Evolutionary conservation across 257 asterid species (phyloP).

Genomic region (Voacanga thouarsii): DNA sequence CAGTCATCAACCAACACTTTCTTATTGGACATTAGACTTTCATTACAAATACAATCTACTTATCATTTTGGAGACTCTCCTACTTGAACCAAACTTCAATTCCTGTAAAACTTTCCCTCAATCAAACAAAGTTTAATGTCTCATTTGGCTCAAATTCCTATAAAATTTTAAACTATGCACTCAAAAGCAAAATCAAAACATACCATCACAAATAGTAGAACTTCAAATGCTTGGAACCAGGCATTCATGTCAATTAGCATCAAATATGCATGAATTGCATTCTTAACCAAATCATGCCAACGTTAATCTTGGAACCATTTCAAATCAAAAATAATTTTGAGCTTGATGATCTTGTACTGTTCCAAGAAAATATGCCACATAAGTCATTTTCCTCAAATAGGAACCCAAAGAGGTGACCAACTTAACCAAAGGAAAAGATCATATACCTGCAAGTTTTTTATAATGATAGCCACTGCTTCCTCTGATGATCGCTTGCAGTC

Average conservation of each 20-base stretch:
- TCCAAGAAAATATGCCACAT: not conserved
- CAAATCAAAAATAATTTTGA: not conserved
- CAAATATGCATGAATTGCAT: not conserved
- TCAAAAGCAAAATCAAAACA: no score
- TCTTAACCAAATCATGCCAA: not conserved
- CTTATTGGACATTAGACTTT: no score
- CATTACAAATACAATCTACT: no score
- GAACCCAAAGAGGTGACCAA: not conserved
- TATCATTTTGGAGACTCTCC: no score
- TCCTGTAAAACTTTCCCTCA: not conserved
- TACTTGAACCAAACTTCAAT: no score
- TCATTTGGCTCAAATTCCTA: not conserved
- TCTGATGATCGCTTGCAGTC: constrained; percentile 94
- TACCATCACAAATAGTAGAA: no score
- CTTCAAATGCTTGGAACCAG: not conserved
- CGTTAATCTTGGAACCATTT: not conserved
- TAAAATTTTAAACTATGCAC: no score
- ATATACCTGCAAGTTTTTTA: constrained; percentile 69
- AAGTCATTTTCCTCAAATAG: not conserved
- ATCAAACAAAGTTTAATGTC: not conserved
- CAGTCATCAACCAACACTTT: no score
- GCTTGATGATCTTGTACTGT: not conserved
- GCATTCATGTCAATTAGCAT: not conserved
- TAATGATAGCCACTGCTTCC: constrained; percentile 65
- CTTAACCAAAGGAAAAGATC: constrained; percentile 2